Base-by-base conservation (phyloP, 306 rosid genomes). In the Lathyrus tuberosus region DNA sequence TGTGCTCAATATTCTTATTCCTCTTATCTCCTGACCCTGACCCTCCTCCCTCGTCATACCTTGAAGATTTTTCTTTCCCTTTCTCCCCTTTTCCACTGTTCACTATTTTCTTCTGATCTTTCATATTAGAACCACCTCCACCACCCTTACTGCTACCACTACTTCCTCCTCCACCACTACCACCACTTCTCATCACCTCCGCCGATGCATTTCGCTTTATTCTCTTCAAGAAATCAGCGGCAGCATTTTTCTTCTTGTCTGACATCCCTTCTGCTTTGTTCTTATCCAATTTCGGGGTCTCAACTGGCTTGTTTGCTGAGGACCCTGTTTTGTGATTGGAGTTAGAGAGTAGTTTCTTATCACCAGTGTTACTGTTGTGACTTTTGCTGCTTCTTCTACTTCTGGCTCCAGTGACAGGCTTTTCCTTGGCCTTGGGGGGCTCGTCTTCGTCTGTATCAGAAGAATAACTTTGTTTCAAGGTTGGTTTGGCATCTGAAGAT, bases 151-250 rank as follows among this genome's bases (percentile, higher is more conserved):
- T 72, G 60, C 78, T 75, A n/a, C 79, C 60, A 5, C 77, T 67
- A 44, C 77, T 62, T 46, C 82, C 79, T 6, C 79, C 71, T 0
- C 54, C 67, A 0, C 73, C 24, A 0, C 87, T 16, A 0, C 56
- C 54, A 4, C 82, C 64, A 46, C 80, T 75, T 70, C 69, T 84
- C 12, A 17, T 2, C 20, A 60, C 67, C 68, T 84, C 92, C 10
- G 62, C 75, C 1, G 85, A 77, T 14, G 84, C 79, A 30, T 79
- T 82, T 48, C 85, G 81, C 82, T 86, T 91, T n/a, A 91, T 88
- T 78, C 97, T 84, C 73, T 86, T 91, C 81, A 91, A 82, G 84
- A 91, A 91, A 79, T 88, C 92, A 0, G 89, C 97, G 0, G 95
- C 97, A 0, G 91, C 97, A 2, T 84, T 86, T 33, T 84, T 79